Percentiles rank a stretch among this genome's conserved stretches.
phyloP scores from a whole-genome alignment of 2,329 filamentous ascomycete genomes.

The Fusarium tjaetaba region DNA sequence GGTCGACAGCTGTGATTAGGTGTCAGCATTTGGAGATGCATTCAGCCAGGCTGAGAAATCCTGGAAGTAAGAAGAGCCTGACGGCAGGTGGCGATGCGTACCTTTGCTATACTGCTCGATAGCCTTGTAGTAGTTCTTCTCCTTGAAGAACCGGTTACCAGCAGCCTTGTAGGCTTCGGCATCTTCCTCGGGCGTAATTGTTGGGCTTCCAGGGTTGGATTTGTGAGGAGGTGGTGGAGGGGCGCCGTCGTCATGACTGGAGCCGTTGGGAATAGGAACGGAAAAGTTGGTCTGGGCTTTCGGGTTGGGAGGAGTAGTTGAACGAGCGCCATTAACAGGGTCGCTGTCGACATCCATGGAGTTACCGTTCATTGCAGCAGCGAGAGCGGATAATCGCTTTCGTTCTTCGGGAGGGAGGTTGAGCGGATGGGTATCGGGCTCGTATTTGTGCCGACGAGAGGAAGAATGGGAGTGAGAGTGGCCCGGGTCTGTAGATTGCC shows the following conservation, averaged over 20 bases:
- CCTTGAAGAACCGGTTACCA: conserved; percentile 97
- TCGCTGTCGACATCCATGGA: conserved; percentile 84
- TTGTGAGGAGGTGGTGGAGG: conserved; percentile 79
- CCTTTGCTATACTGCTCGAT: conserved; percentile 96
- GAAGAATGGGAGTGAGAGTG: conserved; percentile 54
- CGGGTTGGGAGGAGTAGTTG: conserved; percentile 61
- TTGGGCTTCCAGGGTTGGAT: conserved; percentile 69
- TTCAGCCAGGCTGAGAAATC: not conserved
- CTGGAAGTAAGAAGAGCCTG: not conserved
- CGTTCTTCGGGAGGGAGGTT: conserved; percentile 92
- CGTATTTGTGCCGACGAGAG: conserved; percentile 63
- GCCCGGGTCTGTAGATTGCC: conserved; percentile 60
- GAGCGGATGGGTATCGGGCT: conserved; percentile 82
- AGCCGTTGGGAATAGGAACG: conserved; percentile 62
- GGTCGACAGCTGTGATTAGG: conserved; percentile 76
- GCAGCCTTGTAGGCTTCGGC: conserved; percentile 91
- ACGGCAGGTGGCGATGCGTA: conserved; percentile 53
- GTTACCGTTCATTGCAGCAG: conserved; percentile 65
- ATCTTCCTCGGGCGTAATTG: conserved; percentile 70
- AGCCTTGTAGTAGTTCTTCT: conserved; percentile 86
- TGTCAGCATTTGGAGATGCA: conserved; percentile 33
- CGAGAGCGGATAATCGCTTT: conserved; percentile 76
- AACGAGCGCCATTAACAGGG: conserved; percentile 55
- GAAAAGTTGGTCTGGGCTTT: conserved; percentile 57
- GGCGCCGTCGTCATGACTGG: conserved; percentile 56